A percentile compares a stretch with the other conserved stretches of the same genome.
These are phyloP conservation scores for Vitis vinifera DNA, from an alignment of 164 flowering plant genomes.

Conservation along the genomic window ASM3070453v1 NC_081815.1:348501-349000, in stretches of 20 bases:
- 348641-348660: neutral
- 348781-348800: conserved; percentile 93
- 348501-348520: too few species aligned
- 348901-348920: too few species aligned
- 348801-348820: conserved; percentile 93
- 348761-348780: conserved; percentile 98
- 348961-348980: neutral
- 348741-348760: conserved; percentile 98
- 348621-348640: neutral
- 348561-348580: neutral
- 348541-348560: neutral
- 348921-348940: too few species aligned
- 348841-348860: conserved; percentile 98
- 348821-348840: conserved; percentile 98
- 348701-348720: neutral
- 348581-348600: neutral
- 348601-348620: too few species aligned
- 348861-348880: conserved; percentile 55
- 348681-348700: neutral
- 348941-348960: neutral
- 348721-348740: conserved; percentile 14
- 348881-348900: neutral
- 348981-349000: conserved; percentile 38
- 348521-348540: neutral
- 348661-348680: neutral